A percentile compares a stretch with the other conserved stretches of the same genome.
Evolutionary conservation across 2,329 filamentous ascomycete genomes (phyloP).

Genomic region (Waltergamsia citrina): DNA sequence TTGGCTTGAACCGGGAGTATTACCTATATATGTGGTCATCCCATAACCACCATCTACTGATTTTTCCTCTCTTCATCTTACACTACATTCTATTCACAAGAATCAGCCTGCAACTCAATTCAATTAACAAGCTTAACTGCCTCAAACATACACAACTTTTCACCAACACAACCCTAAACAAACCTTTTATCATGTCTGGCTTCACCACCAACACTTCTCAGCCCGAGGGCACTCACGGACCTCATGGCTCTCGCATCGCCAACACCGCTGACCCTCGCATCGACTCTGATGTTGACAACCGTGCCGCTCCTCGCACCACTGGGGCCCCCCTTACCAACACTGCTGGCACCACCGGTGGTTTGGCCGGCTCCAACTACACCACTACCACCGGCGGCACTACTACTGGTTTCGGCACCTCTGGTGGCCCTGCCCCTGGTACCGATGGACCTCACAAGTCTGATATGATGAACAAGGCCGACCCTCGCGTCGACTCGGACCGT

Average conservation of each 20-base stretch:
- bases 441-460: conserved; percentile 38
- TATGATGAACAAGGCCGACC: conserved; percentile 40
- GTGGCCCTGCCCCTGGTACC: conserved; percentile 5
- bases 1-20: too few species aligned
- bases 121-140: too few species aligned
- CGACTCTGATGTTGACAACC: too few species aligned
- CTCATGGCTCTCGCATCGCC: conserved; percentile 10
- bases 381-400: conserved; percentile 5
- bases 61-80: too few species aligned
- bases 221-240: conserved; percentile 13
- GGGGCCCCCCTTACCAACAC: conserved; percentile 30
- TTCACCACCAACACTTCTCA: conserved; percentile 36
- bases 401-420: neutral
- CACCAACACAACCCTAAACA: neutral
- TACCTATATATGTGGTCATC: too few species aligned
- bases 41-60: too few species aligned
- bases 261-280: conserved; percentile 22
- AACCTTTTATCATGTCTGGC: conserved; percentile 38
- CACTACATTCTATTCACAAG: too few species aligned
- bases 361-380: conserved; percentile 8
- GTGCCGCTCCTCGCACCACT: conserved; percentile 11
- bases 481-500: conserved; percentile 44
- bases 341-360: conserved; percentile 12
- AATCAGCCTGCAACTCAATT: too few species aligned
- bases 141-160: neutral